A percentile compares a stretch with the other conserved stretches of the same genome.
These are phyloP conservation scores for Pythium coloratum DNA, from an alignment of 352 stramenopile genomes.

Conservation along the genomic window DNA sequence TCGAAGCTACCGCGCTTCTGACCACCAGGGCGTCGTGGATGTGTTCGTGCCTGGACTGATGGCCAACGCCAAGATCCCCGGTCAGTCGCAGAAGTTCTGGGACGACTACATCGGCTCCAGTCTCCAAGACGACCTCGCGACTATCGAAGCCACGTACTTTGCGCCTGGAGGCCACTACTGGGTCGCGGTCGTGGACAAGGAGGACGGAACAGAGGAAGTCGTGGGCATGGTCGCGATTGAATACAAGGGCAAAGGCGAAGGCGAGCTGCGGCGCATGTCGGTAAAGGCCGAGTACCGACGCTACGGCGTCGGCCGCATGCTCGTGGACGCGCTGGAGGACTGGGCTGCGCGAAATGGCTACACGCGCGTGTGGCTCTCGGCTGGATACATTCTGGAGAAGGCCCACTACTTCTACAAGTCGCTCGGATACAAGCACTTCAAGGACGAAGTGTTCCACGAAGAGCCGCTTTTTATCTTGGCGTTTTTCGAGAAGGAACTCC, in stretches of 20 bases:
- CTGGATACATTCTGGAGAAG: conserved; percentile 33
- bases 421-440: conserved; percentile 22
- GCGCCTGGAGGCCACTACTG: conserved; percentile 43
- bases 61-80: conserved; percentile 1
- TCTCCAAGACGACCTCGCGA: conserved; percentile 34
- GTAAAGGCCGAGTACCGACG: conserved; percentile 35
- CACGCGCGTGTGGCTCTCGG: conserved; percentile 43
- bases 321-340: conserved; percentile 39
- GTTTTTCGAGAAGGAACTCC: conserved; percentile 31
- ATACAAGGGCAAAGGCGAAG: conserved; percentile 25
- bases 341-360: conserved; percentile 34
- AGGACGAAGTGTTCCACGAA: conserved; percentile 30
- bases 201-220: conserved; percentile 18
- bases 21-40: conserved; percentile 8
- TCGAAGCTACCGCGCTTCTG: neutral
- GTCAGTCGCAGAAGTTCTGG: conserved; percentile 12
- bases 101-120: conserved; percentile 28
- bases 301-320: conserved; percentile 35
- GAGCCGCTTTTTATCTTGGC: conserved; percentile 36
- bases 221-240: conserved; percentile 39
- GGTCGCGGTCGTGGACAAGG: conserved; percentile 33
- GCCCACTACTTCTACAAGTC: conserved; percentile 31
- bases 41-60: conserved; percentile 8
- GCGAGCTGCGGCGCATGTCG: conserved; percentile 47
- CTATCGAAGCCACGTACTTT: conserved; percentile 43